These are phyloP conservation scores for Talaromyces atroroseus DNA, from an alignment of 2,329 filamentous ascomycete species.

Conservation along the genomic window DNA sequence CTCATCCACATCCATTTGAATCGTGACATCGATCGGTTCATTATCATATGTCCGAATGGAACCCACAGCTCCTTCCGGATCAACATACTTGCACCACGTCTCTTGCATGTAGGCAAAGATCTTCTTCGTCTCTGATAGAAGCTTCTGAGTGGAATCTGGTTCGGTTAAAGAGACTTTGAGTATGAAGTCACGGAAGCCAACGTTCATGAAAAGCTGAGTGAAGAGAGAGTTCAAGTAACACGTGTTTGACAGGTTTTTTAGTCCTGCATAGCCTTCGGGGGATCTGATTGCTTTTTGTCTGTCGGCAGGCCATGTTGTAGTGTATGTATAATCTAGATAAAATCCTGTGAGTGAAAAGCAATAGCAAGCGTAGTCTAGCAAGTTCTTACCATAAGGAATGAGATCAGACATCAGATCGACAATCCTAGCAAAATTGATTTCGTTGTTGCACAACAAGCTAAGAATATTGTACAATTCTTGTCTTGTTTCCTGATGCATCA, in stretches of 20 bases:
- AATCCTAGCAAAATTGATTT: slow-evolving; percentile 46
- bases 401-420: slow-evolving; percentile 49
- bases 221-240: slow-evolving; percentile 96
- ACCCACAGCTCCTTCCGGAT: slow-evolving; percentile 65
- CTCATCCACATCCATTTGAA: slow-evolving; percentile 97
- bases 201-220: slow-evolving; percentile 94
- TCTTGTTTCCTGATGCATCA: slow-evolving; percentile 54
- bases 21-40: slow-evolving; percentile 72
- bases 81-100: slow-evolving; percentile 65
- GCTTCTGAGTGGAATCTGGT: slow-evolving; percentile 52
- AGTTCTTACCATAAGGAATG: slow-evolving; percentile 43
- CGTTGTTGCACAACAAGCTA: slow-evolving; percentile 50
- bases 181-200: slow-evolving; percentile 79
- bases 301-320: slow-evolving; percentile 59
- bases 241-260: slow-evolving; percentile 90
- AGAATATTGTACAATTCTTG: slow-evolving; percentile 58
- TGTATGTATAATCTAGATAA: slow-evolving; percentile 52
- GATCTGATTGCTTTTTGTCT: slow-evolving; percentile 64
- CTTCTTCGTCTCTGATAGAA: slow-evolving; percentile 72
- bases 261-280: slow-evolving; percentile 74
- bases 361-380: slow-evolving; percentile 16
- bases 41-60: slow-evolving; percentile 80
- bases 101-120: slow-evolving; percentile 85
- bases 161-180: slow-evolving; percentile 58
- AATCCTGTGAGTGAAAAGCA: background rate